Evolutionary conservation across 495 filamentous ascomycete genomes (phyloP), one percentile per base, ranked within the genome.

Genomic region (Podospora bellae-mahoneyi): DNA sequence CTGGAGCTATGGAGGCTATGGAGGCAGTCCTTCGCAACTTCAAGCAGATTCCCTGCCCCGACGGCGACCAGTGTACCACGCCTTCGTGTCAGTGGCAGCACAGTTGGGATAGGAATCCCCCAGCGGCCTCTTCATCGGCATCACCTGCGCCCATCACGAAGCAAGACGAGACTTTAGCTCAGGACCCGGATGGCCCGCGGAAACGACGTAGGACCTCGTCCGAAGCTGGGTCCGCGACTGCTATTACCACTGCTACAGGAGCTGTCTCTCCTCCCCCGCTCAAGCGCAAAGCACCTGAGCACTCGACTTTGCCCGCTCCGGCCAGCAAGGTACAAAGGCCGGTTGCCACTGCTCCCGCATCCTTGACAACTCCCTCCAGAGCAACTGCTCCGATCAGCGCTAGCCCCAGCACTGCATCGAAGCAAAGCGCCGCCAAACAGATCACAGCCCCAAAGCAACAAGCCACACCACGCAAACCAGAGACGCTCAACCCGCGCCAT

Each of bases 401-500:
- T 56, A 55, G 9, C 54, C 16, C 27, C 20, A 55, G 23, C 20
- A 39, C 39, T 23, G 9, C 3, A 39, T 48, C 63, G 10, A 44
- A 64, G 32, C 61, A 65, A 30, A 55, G 18, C 23, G 34, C 5
- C 30, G 58, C 63, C 18, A 39, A 68, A 62, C 67, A 63, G 18
- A 23, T 19, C 7, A 15, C 56, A 30, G 26, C 59, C 19, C 62
- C 64, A 53, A 57, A 55, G 19, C 59, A 72, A 34, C 67, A 70
- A 54, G 63, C 59, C 13, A 53, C 69, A 5, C 48, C 71, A 27
- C 77, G 78, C 57, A 78, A 82, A 67, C 68, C 74, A 20, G 85
- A 87, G 82, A 80, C 83, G 4, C 80, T 97, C 54, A 97, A 94
- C 69, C 96, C 96, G 60, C 86, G 92, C n/a, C 86, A 91, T 69